A percentile compares a stretch with the other conserved stretches of the same genome.
phyloP scores from a whole-genome alignment of 1,284 basidiomycete genomes.

The Pholiota adiposa region DNA sequence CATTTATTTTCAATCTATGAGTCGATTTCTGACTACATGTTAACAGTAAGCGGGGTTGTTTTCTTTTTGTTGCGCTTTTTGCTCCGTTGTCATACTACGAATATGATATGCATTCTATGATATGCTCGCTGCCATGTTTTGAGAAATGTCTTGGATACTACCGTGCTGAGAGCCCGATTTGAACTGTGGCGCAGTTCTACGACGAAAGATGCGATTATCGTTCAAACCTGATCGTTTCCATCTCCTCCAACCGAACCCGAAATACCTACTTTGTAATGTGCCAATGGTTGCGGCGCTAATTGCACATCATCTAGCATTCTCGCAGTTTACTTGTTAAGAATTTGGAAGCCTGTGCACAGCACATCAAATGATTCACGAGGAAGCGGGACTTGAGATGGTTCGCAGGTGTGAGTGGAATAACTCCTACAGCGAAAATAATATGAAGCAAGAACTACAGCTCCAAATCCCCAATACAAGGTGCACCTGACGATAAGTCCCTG shows the following conservation, averaged over 20 bases:
- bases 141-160: neutral
- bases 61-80: slow-evolving; percentile 28
- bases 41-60: slow-evolving; percentile 37
- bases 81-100: slow-evolving; percentile 28
- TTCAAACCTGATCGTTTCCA: too few relatives aligned
- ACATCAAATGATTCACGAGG: too few relatives aligned
- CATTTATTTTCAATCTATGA: neutral
- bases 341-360: too few relatives aligned
- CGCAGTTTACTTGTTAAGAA: too few relatives aligned
- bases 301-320: too few relatives aligned
- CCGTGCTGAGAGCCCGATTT: neutral
- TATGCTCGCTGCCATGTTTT: slow-evolving; percentile 11
- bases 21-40: neutral
- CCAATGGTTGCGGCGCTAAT: too few relatives aligned
- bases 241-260: neutral
- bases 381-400: too few relatives aligned
- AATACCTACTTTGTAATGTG: neutral
- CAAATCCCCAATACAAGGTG: too few relatives aligned
- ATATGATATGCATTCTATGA: slow-evolving; percentile 34
- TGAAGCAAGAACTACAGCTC: too few relatives aligned
- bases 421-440: too few relatives aligned
- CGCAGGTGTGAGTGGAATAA: too few relatives aligned
- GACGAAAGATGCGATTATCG: neutral
- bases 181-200: neutral
- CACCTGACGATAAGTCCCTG: too few relatives aligned